Evolutionary conservation across 2,329 filamentous ascomycete genomes (phyloP).

Genomic region (Apiospora malaysiana): DNA sequence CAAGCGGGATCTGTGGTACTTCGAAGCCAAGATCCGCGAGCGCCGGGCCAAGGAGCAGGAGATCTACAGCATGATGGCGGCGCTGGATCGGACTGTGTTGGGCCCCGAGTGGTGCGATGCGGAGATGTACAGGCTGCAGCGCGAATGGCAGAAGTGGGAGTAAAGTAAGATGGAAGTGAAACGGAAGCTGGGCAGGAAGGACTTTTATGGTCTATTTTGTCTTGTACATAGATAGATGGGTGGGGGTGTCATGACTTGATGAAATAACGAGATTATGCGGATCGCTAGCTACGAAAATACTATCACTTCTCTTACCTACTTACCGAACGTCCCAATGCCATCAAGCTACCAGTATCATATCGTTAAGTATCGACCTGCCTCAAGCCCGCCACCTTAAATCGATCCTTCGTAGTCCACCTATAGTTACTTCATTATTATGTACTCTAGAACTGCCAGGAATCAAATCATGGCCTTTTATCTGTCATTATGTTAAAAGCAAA

Average conservation of each 20-base stretch:
- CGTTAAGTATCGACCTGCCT: too few relatives aligned
- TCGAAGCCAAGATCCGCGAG: conserved; percentile 63
- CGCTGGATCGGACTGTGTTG: conserved; percentile 45
- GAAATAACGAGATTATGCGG: not conserved
- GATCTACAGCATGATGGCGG: conserved; percentile 59
- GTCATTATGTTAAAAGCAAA: too few relatives aligned
- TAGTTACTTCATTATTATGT: too few relatives aligned
- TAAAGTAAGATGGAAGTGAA: conserved; percentile 29
- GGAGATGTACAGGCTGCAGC: conserved; percentile 54
- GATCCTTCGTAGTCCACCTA: too few relatives aligned
- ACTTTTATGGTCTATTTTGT: not conserved
- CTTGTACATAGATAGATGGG: conserved; percentile 14
- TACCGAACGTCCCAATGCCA: too few relatives aligned
- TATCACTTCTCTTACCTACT: not conserved
- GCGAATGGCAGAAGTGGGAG: conserved; percentile 65
- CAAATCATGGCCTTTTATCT: too few relatives aligned
- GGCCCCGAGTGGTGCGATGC: conserved; percentile 47
- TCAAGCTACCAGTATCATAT: too few relatives aligned
- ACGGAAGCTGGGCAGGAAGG: not conserved
- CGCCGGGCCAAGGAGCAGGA: conserved; percentile 65
- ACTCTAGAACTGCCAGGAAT: too few relatives aligned
- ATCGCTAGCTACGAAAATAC: not conserved
- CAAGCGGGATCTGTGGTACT: conserved; percentile 68
- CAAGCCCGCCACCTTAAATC: too few relatives aligned
- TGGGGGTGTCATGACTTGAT: not conserved